Conservation (phyloP, 805 yeast genomes). For the Wickerhamiella nectarea region DNA sequence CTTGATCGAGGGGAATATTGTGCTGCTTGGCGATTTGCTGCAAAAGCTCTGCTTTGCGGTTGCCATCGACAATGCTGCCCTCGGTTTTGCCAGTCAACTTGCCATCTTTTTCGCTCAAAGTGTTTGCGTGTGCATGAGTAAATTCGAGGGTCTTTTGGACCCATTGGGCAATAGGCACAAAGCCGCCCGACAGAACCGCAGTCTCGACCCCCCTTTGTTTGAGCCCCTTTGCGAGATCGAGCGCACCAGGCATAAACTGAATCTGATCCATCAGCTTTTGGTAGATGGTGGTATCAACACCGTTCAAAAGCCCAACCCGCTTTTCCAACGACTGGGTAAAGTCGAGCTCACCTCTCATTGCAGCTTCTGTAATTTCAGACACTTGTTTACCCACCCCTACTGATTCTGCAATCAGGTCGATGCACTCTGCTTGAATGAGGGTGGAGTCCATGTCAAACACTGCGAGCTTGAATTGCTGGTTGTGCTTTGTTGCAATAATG, state of each 20-base stretch:
- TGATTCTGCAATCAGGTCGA: conserved; percentile 85
- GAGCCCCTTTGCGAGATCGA: conserved; percentile 50
- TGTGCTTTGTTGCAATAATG: conserved; percentile 31
- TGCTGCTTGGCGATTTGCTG: conserved; percentile 30
- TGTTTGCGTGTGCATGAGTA: conserved; percentile 84
- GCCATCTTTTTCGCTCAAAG: conserved; percentile 31
- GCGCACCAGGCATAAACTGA: conserved; percentile 73
- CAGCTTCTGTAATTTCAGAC: conserved; percentile 75
- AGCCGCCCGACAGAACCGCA: conserved; percentile 93
- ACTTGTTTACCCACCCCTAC: conserved; percentile 86
- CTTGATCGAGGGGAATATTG: conserved; percentile 25
- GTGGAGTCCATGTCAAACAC: conserved; percentile 99
- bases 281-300: conserved; percentile 66
- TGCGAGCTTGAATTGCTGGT: conserved; percentile 35
- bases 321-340: conserved; percentile 65
- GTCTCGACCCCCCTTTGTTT: conserved; percentile 48
- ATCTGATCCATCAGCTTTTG: conserved; percentile 60
- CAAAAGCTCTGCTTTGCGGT: conserved; percentile 62
- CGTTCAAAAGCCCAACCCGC: conserved; percentile 69
- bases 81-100: conserved; percentile 59
- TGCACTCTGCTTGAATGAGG: conserved; percentile 87
- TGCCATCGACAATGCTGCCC: conserved; percentile 81
- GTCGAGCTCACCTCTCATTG: conserved; percentile 95
- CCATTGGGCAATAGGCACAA: conserved; percentile 71
- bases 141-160: conserved; percentile 54